These are phyloP conservation scores for Brassica rapa DNA, from an alignment of 345 rosid genomes.

Conservation along the genomic window DNA sequence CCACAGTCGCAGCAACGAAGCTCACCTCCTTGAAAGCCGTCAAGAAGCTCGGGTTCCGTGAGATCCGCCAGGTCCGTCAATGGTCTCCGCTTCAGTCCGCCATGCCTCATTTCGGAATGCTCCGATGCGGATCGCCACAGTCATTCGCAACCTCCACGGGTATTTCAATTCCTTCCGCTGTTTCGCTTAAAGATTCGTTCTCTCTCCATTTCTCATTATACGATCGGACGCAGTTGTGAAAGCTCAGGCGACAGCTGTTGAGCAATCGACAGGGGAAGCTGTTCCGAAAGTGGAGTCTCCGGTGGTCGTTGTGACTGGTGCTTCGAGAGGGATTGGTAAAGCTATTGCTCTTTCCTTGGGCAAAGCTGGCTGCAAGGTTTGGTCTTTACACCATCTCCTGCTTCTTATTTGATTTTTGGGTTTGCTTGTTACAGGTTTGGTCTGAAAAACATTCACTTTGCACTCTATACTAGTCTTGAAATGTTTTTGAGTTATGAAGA, in stretches of 20 bases:
- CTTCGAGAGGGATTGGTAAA: conserved; percentile 97
- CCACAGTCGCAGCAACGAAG: conserved; percentile 57
- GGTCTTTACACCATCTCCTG: background rate
- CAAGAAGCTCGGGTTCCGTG: conserved; percentile 43
- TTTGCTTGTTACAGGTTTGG: background rate
- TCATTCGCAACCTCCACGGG: conserved; percentile 58
- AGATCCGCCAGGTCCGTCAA: conserved; percentile 46
- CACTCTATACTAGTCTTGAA: background rate
- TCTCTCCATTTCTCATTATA: background rate
- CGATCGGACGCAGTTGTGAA: conserved; percentile 49
- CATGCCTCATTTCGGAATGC: conserved; percentile 40
- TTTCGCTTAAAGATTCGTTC: background rate
- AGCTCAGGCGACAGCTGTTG: conserved; percentile 64
- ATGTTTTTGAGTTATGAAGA: background rate
- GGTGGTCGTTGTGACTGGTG: conserved; percentile 92
- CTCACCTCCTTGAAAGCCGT: conserved; percentile 49
- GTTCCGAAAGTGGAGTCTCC: conserved; percentile 69
- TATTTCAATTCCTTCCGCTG: conserved; percentile 10
- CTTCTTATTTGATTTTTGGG: background rate
- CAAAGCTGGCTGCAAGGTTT: conserved; percentile 76
- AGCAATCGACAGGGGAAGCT: conserved; percentile 48
- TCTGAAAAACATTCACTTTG: background rate
- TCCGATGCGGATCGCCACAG: conserved; percentile 49
- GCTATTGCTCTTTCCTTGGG: conserved; percentile 92
- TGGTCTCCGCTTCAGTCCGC: conserved; percentile 52